Conservation (phyloP, 2,329 filamentous ascomycete genomes). For the Fusarium nygamai region DNA sequence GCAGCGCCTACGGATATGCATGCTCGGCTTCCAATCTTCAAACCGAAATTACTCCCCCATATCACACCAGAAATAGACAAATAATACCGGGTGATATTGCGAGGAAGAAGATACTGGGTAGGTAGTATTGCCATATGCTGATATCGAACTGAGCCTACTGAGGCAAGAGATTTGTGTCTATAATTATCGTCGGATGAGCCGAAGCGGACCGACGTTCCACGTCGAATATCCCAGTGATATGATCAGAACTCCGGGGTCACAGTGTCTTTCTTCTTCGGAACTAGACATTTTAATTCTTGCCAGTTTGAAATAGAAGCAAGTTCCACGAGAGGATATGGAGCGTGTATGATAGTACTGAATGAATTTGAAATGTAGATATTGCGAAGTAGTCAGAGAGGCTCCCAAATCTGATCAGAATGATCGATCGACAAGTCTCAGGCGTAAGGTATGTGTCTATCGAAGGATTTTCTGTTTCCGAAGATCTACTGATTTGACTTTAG, state of each 20-base stretch:
- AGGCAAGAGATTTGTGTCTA: slow-evolving; percentile 2
- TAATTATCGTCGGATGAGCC: slow-evolving; percentile 12
- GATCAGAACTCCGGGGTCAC: neutral
- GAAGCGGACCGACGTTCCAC: slow-evolving; percentile 25
- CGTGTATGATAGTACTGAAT: neutral
- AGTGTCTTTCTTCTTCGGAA: neutral
- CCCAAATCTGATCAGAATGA: neutral
- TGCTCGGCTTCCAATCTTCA: neutral
- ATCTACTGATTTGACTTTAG: neutral
- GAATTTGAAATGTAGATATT: neutral
- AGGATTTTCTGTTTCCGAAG: slow-evolving; percentile 1
- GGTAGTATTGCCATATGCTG: neutral
- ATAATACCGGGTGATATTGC: slow-evolving; percentile 1
- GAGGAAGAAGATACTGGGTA: neutral
- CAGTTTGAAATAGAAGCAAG: neutral
- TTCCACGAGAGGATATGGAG: neutral
- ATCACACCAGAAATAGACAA: neutral
- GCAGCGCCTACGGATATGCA: neutral
- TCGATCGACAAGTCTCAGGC: neutral
- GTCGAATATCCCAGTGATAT: neutral
- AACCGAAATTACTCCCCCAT: slow-evolving; percentile 12
- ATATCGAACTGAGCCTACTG: neutral
- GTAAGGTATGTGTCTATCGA: neutral
- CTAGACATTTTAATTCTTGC: neutral
- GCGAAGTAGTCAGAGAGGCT: neutral